These are phyloP conservation scores for Voacanga thouarsii DNA, from an alignment of 257 asterid species.

Conservation along the genomic window DNA sequence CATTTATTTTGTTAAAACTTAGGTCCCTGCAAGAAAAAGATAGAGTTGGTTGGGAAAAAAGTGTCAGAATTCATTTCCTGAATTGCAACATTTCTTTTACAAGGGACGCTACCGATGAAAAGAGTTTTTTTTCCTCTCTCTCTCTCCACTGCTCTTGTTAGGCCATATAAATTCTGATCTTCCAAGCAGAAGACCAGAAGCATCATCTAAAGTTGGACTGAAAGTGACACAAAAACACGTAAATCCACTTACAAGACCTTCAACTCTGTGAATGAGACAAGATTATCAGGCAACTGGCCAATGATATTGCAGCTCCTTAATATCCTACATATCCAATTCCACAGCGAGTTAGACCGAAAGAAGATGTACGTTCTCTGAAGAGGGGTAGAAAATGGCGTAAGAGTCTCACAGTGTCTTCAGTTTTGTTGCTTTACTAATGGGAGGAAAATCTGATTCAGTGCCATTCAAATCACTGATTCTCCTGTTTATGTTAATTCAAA, in stretches of 20 bases:
- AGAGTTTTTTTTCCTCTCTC: too few relatives aligned
- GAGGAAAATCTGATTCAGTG: slow-evolving; percentile 51
- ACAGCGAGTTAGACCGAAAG: slow-evolving; percentile 9
- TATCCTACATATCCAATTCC: slow-evolving; percentile 38
- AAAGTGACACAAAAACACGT: background rate
- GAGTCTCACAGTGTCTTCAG: slow-evolving; percentile 52
- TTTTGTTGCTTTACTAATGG: slow-evolving; percentile 24
- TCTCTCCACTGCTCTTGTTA: too few relatives aligned
- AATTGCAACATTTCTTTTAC: background rate
- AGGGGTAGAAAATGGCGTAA: background rate
- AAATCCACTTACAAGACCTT: slow-evolving; percentile 50
- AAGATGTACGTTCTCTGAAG: background rate
- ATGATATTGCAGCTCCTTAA: slow-evolving; percentile 64
- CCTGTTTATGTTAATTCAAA: slow-evolving; percentile 40
- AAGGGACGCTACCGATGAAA: too few relatives aligned
- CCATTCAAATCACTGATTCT: slow-evolving; percentile 72
- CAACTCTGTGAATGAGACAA: slow-evolving; percentile 35
- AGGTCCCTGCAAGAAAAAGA: slow-evolving; percentile 49
- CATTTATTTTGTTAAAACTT: slow-evolving; percentile 67
- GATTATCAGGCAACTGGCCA: slow-evolving; percentile 45
- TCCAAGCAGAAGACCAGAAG: background rate
- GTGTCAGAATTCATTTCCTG: background rate
- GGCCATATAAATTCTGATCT: too few relatives aligned
- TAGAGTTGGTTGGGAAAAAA: background rate
- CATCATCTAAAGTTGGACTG: background rate